Conservation (phyloP, 2,329 filamentous ascomycete species). For the Penicillium sp. region DNA sequence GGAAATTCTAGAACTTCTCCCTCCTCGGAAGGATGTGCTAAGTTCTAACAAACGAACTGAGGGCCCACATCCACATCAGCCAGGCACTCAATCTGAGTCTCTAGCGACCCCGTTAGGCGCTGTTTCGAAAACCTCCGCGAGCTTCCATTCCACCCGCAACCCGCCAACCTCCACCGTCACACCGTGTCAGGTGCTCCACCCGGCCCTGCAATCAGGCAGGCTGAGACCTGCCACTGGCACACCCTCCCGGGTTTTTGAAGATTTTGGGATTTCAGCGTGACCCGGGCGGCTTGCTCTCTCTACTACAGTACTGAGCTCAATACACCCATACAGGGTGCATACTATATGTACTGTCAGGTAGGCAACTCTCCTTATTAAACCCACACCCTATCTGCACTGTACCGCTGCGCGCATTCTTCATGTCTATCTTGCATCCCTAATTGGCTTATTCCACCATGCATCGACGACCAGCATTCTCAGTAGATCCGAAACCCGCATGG, state of each 20-base stretch:
- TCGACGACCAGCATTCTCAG: constrained; percentile 31
- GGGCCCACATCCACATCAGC: constrained; percentile 8
- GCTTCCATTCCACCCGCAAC: constrained; percentile 11
- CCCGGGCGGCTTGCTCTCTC: background rate
- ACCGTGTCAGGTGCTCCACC: constrained; percentile 24
- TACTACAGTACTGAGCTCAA: background rate
- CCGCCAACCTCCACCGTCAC: constrained; percentile 2
- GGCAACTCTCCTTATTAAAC: background rate
- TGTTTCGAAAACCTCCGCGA: constrained; percentile 9
- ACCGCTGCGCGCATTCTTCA: constrained; percentile 3
- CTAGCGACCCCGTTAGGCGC: constrained; percentile 4
- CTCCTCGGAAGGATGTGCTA: constrained; percentile 2
- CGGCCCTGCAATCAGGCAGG: constrained; percentile 29
- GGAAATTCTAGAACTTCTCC: background rate
- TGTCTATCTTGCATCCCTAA: background rate
- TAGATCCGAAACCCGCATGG: constrained; percentile 32
- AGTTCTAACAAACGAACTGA: constrained; percentile 10
- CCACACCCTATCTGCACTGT: constrained; percentile 9
- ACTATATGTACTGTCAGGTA: background rate
- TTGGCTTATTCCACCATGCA: constrained; percentile 24
- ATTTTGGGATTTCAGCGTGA: background rate
- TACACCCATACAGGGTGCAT: background rate
- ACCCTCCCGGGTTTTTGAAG: background rate
- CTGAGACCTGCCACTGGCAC: constrained; percentile 26
- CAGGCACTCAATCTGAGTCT: constrained; percentile 22